Evolutionary conservation across 768 basidiomycete genomes (phyloP).

Genomic region (Amanita muscaria): DNA sequence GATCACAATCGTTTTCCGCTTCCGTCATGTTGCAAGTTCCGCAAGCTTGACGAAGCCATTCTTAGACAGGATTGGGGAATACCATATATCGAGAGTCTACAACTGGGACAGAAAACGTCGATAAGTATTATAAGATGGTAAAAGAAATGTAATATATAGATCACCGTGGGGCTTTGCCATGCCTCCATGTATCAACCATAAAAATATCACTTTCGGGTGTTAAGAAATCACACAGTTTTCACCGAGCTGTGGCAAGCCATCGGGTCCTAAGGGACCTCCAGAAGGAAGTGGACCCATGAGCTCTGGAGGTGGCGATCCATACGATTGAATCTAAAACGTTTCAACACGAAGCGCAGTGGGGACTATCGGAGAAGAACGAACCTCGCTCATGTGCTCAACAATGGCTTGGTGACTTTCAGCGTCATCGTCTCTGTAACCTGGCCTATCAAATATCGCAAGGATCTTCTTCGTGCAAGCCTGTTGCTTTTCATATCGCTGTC

Average conservation of each 20-base stretch:
- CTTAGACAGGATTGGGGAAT: no score
- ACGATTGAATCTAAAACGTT: constrained; percentile 55
- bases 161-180: no score
- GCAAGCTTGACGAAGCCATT: no score
- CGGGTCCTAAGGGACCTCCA: constrained; percentile 44
- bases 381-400: constrained; percentile 70
- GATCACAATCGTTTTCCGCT: no score
- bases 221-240: constrained; percentile 7
- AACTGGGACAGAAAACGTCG: no score
- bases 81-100: no score
- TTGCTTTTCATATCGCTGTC: constrained; percentile 57
- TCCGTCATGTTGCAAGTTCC: no score
- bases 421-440: constrained; percentile 49
- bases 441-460: constrained; percentile 55
- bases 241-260: constrained; percentile 28
- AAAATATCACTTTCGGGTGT: no score
- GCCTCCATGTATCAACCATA: no score
- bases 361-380: constrained; percentile 20
- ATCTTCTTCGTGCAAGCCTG: constrained; percentile 46
- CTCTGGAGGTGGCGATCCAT: constrained; percentile 71
- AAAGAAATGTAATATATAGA: no score
- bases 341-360: background rate
- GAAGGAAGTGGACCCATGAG: constrained; percentile 80
- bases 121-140: no score
- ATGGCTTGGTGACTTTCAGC: constrained; percentile 36